A percentile compares a stretch with the other conserved stretches of the same genome.
Conservation (phyloP, 805 yeast genomes). For the Kockiozyma suomiensis region DNA sequence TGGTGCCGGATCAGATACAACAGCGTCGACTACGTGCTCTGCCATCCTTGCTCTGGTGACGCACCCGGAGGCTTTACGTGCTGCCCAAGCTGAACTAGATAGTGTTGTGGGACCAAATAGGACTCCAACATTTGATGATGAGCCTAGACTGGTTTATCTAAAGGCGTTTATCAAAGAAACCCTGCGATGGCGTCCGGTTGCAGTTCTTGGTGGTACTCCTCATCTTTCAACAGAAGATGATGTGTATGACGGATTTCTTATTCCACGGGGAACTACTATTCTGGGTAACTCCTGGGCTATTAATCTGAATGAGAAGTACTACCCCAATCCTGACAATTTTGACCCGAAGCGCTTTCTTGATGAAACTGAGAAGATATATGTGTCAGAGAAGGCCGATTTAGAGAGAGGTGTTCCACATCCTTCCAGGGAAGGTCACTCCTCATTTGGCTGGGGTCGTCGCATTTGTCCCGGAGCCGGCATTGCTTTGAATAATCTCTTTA, state of each 20-base stretch:
- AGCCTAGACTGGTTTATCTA: not conserved
- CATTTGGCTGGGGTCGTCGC: slow-evolving; percentile 19
- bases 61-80: slow-evolving; percentile 7
- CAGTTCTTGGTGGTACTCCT: slow-evolving; percentile 9
- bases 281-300: slow-evolving; percentile 14
- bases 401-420: slow-evolving; percentile 6
- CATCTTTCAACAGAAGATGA: slow-evolving; percentile 13
- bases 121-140: slow-evolving; percentile 14
- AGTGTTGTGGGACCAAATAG: slow-evolving; percentile 13
- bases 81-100: slow-evolving; percentile 15
- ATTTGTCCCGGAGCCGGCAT: slow-evolving; percentile 19
- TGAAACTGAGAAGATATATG: not conserved
- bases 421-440: slow-evolving; percentile 5
- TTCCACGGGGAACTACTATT: slow-evolving; percentile 5
- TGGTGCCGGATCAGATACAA: slow-evolving; percentile 12
- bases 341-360: slow-evolving; percentile 7
- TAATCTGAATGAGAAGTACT: slow-evolving; percentile 7
- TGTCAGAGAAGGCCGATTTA: slow-evolving; percentile 1
- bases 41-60: slow-evolving; percentile 4
- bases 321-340: slow-evolving; percentile 13
- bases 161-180: slow-evolving; percentile 15
- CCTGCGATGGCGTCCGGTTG: slow-evolving; percentile 13
- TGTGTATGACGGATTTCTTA: slow-evolving; percentile 7
- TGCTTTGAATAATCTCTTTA: slow-evolving; percentile 5
- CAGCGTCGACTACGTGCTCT: slow-evolving; percentile 6